Evolutionary conservation across 1,284 basidiomycete genomes (phyloP).

Genomic region (Puccinia hordei): DNA sequence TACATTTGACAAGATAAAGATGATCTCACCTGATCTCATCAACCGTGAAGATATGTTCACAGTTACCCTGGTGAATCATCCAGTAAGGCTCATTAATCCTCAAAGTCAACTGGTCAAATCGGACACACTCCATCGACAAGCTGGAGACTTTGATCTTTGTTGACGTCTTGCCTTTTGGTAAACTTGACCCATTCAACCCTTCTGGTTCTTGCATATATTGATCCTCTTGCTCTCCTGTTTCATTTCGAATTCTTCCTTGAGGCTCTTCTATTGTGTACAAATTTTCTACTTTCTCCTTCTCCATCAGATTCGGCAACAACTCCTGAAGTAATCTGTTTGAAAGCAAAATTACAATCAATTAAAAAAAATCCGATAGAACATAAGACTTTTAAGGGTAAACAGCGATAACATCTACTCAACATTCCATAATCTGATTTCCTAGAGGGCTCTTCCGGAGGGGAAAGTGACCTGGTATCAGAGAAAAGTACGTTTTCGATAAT

Average conservation of each 20-base stretch:
- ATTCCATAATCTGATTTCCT: slow-evolving; percentile 31
- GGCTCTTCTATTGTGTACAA: neutral
- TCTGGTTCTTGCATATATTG: neutral
- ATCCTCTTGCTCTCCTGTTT: neutral
- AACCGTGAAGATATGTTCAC: slow-evolving; percentile 74
- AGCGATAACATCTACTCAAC: slow-evolving; percentile 7
- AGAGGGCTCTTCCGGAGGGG: neutral
- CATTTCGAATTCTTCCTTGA: neutral
- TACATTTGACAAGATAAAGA: neutral
- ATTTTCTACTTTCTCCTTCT: slow-evolving; percentile 13
- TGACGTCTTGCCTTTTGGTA: neutral
- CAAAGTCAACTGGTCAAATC: slow-evolving; percentile 56
- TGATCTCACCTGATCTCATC: slow-evolving; percentile 70
- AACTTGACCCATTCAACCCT: neutral
- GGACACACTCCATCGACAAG: slow-evolving; percentile 32
- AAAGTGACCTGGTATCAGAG: slow-evolving; percentile 8
- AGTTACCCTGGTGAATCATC: slow-evolving; percentile 75
- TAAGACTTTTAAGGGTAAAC: neutral
- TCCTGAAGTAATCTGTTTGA: slow-evolving; percentile 7
- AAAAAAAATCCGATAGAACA: neutral
- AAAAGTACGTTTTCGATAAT: slow-evolving; percentile 35
- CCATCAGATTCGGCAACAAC: slow-evolving; percentile 5
- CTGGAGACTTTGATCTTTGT: slow-evolving; percentile 22
- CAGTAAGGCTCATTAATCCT: slow-evolving; percentile 74
- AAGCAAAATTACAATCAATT: neutral